Base-by-base conservation (phyloP, 352 stramenopile genomes). In the Pythium oligandrum region DNA sequence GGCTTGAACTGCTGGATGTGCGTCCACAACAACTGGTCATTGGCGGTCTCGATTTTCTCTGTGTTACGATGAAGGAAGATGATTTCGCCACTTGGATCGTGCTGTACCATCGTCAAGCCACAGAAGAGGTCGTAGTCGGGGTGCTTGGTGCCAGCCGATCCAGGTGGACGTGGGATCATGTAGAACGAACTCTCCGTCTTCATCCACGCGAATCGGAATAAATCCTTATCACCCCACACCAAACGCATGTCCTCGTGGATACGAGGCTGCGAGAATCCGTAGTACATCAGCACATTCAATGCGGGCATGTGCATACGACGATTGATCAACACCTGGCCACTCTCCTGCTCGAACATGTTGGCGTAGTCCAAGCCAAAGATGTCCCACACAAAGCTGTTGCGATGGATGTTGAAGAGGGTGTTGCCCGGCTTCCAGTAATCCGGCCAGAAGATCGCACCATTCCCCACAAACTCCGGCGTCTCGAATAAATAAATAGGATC, bases 301-400 rank as follows among this genome's bases (percentile, higher is more conserved):
- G 82, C 78, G 4, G 50, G 45, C 3, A 55, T n/a, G 51, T 87
- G 73, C 3, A 61, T 64, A 3, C 44, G 54, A 0, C 79, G 68
- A 52, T 93, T 62, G 9, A 93, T 70, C 12, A 93, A 48, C 43
- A 93, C 64, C 36, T 93, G 82, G 0, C 79, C 82, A 31, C 73
- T 87, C 53, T 93, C 82, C 57, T 93, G 82, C 57, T 93, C 82
- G 46, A 90, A 90, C 65, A 73, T 76, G 56, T 88, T 68, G 30
- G 86, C 74, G n/a, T 63, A 70, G 4, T 68, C 30, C 12, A 93
- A 46, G 6, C 71, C 73, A 6, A 90, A 71, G 8, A 88, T 53
- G n/a, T 85, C 63, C 82, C 82, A 93, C 1, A 90, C 64, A 34
- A 93, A 68, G 35, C 68, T 88, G 3, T 59, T 66, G 11, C 53